These are phyloP conservation scores for Tuber aestivum DNA, from an alignment of 495 filamentous ascomycete genomes.

Conservation along the genomic window DNA sequence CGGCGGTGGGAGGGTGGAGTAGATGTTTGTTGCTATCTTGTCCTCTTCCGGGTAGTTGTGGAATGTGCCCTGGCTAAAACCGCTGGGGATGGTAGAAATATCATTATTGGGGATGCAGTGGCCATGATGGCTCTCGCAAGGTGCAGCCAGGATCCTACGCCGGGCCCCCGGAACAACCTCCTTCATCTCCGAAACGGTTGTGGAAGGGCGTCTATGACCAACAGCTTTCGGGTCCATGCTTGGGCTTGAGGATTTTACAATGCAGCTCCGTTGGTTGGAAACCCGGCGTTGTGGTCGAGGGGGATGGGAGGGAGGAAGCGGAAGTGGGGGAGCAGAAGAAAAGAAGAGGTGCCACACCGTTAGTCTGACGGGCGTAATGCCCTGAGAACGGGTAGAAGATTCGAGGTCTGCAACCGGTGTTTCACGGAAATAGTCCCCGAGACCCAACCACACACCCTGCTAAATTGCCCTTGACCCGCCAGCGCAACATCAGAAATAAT, in stretches of 20 bases:
- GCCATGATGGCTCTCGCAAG: background rate
- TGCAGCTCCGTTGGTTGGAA: background rate
- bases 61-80: background rate
- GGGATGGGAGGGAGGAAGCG: too few species aligned
- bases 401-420: background rate
- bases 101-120: background rate
- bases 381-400: background rate
- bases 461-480: background rate
- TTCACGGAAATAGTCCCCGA: background rate
- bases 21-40: background rate
- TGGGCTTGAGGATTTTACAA: background rate
- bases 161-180: background rate
- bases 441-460: background rate
- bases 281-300: background rate
- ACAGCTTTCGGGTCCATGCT: background rate
- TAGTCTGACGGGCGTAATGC: background rate
- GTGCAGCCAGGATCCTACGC: background rate
- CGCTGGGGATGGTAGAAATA: background rate
- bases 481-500: background rate
- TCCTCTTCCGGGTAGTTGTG: background rate
- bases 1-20: background rate
- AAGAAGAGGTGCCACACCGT: background rate
- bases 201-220: background rate
- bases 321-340: background rate
- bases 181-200: background rate